phyloP scores from a whole-genome alignment of 495 filamentous ascomycete species.

The Podospora tetraspora region DNA sequence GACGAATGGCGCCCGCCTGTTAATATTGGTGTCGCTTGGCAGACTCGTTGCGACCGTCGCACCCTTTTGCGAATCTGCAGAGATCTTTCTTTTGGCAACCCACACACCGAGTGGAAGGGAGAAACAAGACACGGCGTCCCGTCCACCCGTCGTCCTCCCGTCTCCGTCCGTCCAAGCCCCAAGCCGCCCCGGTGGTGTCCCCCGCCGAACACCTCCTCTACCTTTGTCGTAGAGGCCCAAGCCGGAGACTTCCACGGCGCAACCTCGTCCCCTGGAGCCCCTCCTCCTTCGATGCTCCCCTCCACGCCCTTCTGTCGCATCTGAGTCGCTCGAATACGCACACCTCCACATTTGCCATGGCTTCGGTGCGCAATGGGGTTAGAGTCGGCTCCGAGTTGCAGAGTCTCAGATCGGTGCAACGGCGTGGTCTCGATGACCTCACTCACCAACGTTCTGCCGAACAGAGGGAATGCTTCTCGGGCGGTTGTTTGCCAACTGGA shows the following conservation, averaged over 20 bases:
- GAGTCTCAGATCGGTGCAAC: background rate
- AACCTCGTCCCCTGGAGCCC: background rate
- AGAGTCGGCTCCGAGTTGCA: background rate
- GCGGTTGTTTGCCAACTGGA: background rate
- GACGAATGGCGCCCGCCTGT: background rate
- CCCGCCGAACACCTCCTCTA: too few relatives aligned
- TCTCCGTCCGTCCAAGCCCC: background rate
- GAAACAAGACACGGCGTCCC: background rate
- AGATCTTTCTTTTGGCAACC: conserved; percentile 2
- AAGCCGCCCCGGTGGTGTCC: too few relatives aligned
- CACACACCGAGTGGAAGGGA: background rate
- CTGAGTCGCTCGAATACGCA: conserved; percentile 12
- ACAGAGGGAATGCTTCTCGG: background rate
- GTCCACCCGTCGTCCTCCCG: background rate
- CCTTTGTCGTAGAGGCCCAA: background rate
- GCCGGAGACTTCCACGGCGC: conserved; percentile 4
- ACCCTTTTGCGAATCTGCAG: conserved; percentile 4
- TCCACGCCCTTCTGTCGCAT: background rate
- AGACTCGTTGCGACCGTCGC: background rate
- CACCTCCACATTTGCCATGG: background rate
- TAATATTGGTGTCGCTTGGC: conserved; percentile 11
- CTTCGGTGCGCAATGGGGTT: conserved; percentile 7
- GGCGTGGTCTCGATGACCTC: background rate
- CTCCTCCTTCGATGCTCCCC: background rate
- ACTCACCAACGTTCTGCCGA: background rate